These are phyloP conservation scores for Alternaria consortialis DNA, from an alignment of 2,329 filamentous ascomycete genomes.

Conservation along the genomic window DNA sequence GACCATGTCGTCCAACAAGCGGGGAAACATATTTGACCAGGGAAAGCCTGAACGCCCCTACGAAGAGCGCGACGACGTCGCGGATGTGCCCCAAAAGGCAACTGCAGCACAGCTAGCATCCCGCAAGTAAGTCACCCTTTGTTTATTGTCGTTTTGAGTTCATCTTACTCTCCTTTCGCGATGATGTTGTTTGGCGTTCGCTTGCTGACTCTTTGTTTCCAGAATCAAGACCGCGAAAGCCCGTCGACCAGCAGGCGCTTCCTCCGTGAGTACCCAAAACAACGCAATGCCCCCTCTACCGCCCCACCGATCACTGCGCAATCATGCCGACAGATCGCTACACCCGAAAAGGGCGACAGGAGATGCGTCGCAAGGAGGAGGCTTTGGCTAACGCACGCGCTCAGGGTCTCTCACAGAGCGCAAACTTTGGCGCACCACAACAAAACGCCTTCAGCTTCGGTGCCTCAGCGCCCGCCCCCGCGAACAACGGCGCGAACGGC, in stretches of 20 bases:
- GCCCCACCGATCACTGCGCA: slow-evolving; percentile 7
- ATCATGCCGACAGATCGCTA: slow-evolving; percentile 17
- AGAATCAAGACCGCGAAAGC: slow-evolving; percentile 41
- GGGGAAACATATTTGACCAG: slow-evolving; percentile 39
- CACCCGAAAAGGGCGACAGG: slow-evolving; percentile 16
- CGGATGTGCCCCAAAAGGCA: slow-evolving; percentile 59
- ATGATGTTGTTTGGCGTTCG: slow-evolving; percentile 17
- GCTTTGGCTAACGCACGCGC: slow-evolving; percentile 30
- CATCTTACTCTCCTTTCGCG: not conserved
- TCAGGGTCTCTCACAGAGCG: slow-evolving; percentile 35
- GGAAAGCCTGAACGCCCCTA: slow-evolving; percentile 40
- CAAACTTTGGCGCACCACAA: slow-evolving; percentile 31
- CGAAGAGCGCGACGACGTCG: slow-evolving; percentile 45
- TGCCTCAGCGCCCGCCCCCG: slow-evolving; percentile 30
- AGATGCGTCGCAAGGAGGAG: slow-evolving; percentile 17
- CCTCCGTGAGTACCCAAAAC: slow-evolving; percentile 39
- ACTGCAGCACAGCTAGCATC: slow-evolving; percentile 64
- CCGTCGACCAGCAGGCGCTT: slow-evolving; percentile 33
- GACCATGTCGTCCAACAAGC: slow-evolving; percentile 42
- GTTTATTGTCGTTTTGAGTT: slow-evolving; percentile 1
- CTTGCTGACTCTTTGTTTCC: slow-evolving; percentile 29
- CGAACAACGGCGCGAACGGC: slow-evolving; percentile 18
- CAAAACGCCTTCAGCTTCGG: slow-evolving; percentile 34
- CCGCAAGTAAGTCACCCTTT: slow-evolving; percentile 61
- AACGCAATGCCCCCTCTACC: slow-evolving; percentile 11